These are phyloP conservation scores for Solanum virginianum DNA, from an alignment of 257 asterid species.

Conservation along the genomic window DNA sequence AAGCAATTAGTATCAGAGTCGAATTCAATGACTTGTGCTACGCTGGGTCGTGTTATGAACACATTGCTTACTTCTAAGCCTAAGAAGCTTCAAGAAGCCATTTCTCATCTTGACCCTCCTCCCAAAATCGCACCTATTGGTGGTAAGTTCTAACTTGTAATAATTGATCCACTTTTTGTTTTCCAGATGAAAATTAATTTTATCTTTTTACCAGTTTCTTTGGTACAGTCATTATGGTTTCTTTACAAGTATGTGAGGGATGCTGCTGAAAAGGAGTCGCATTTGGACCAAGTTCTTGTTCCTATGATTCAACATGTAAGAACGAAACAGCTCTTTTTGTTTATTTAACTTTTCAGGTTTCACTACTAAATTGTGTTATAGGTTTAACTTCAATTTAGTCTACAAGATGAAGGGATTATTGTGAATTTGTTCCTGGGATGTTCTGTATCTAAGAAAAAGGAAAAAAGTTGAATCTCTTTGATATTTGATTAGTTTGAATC, in stretches of 20 bases:
- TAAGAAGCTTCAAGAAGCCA: conserved; percentile 60
- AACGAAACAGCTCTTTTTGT: neutral
- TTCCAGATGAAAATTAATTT: neutral
- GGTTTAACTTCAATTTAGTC: neutral
- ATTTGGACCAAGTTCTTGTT: conserved; percentile 67
- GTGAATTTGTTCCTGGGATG: neutral
- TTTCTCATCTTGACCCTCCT: conserved; percentile 45
- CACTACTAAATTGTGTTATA: neutral
- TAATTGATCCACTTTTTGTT: neutral
- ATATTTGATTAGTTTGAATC: neutral
- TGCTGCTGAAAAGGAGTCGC: conserved; percentile 40
- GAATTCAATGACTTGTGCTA: conserved; percentile 34
- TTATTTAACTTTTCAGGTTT: neutral
- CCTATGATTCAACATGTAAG: conserved; percentile 79
- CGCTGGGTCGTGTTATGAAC: conserved; percentile 57
- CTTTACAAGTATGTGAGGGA: conserved; percentile 64
- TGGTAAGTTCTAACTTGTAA: conserved; percentile 19
- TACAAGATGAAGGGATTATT: neutral
- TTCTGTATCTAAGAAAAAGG: neutral
- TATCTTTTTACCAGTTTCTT: conserved; percentile 30
- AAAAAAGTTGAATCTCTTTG: neutral
- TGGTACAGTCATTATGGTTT: conserved; percentile 87
- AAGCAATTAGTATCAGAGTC: conserved; percentile 10
- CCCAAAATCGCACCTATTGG: conserved; percentile 27
- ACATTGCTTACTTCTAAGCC: conserved; percentile 56